Evolutionary conservation across 2,329 filamentous ascomycete genomes (phyloP).

Genomic region (Colletotrichum euphorbiae): DNA sequence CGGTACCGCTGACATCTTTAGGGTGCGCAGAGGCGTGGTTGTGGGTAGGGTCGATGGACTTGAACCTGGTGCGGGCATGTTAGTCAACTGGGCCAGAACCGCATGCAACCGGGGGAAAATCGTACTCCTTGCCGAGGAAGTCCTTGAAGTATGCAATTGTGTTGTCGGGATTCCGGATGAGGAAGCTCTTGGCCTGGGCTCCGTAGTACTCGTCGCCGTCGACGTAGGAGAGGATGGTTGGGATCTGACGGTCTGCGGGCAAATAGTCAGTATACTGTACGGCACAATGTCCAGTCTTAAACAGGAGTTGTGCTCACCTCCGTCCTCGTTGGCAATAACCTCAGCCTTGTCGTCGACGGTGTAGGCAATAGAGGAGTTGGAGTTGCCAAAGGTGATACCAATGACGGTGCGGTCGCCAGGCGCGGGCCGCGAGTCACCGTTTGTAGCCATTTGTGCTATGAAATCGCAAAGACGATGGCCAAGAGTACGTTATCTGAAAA

Average conservation of each 20-base stretch:
- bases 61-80: constrained; percentile 70
- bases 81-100: constrained; percentile 38
- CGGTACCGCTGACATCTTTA: constrained; percentile 74
- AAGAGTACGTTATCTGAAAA: neutral
- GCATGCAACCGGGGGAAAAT: constrained; percentile 17
- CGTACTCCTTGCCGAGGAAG: constrained; percentile 92
- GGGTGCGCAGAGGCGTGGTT: constrained; percentile 95
- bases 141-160: constrained; percentile 97
- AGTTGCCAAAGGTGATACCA: constrained; percentile 98
- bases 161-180: constrained; percentile 92
- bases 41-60: constrained; percentile 95
- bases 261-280: constrained; percentile 23
- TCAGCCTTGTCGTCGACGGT: constrained; percentile 94
- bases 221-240: constrained; percentile 92
- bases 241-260: constrained; percentile 89
- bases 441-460: constrained; percentile 58
- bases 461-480: constrained; percentile 30
- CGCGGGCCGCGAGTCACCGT: constrained; percentile 57
- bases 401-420: constrained; percentile 78
- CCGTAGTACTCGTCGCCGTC: constrained; percentile 97
- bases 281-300: constrained; percentile 45
- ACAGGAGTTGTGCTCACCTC: constrained; percentile 66
- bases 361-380: constrained; percentile 96
- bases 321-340: constrained; percentile 99
- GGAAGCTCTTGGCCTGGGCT: constrained; percentile 92